A percentile compares a stretch with the other conserved stretches of the same genome.
phyloP scores from a whole-genome alignment of 768 basidiomycete species.

The Trametopsis cervina region DNA sequence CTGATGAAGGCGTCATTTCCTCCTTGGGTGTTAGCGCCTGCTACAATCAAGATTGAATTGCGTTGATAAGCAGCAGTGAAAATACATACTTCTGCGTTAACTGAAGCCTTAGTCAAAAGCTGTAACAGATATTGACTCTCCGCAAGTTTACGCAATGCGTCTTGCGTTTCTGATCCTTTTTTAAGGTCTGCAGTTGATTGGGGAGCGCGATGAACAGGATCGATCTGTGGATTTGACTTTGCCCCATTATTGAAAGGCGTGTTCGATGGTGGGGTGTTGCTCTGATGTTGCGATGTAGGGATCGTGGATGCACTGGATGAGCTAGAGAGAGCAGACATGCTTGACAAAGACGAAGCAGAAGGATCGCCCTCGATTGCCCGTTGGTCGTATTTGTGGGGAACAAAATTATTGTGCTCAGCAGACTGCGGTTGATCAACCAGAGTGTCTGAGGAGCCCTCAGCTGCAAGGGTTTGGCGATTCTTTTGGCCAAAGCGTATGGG shows the following conservation, averaged over 20 bases:
- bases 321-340: neutral
- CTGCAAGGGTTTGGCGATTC: neutral
- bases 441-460: neutral
- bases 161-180: neutral
- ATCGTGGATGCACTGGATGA: neutral
- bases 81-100: neutral
- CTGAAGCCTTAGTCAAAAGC: neutral
- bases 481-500: conserved; percentile 5
- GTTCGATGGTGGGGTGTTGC: too few relatives aligned
- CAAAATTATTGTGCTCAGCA: neutral
- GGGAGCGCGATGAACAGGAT: too few relatives aligned
- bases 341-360: neutral
- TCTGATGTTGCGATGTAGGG: too few relatives aligned
- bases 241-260: too few relatives aligned
- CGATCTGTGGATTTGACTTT: too few relatives aligned
- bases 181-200: too few relatives aligned
- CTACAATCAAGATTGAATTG: too few relatives aligned
- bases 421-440: neutral
- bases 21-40: conserved; percentile 2
- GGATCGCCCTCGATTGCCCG: neutral
- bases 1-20: neutral
- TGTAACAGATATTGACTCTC: neutral
- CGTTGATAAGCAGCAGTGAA: too few relatives aligned
- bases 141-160: conserved; percentile 3
- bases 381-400: neutral